Conservation (phyloP, 768 basidiomycete species). For the Rubroboletus pulcherrimus region DNA sequence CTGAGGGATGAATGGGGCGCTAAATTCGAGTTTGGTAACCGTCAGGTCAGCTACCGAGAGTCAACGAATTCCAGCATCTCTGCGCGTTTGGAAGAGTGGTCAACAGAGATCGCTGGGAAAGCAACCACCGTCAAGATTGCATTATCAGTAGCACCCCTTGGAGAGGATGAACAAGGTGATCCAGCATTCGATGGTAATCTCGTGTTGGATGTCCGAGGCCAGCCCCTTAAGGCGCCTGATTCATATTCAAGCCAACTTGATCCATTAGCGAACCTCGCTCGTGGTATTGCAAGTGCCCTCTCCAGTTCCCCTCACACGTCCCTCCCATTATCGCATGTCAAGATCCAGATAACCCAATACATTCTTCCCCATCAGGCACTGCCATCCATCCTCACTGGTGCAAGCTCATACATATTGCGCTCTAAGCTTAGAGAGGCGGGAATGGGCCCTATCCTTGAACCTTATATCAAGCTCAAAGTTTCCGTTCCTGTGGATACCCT, state of each 20-base stretch:
- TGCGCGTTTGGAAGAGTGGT: slow-evolving; percentile 46
- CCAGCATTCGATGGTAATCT: slow-evolving; percentile 75
- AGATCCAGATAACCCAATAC: slow-evolving; percentile 50
- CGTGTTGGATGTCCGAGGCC: slow-evolving; percentile 53
- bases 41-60: slow-evolving; percentile 82
- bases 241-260: slow-evolving; percentile 40
- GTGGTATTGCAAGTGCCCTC: slow-evolving; percentile 66
- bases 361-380: slow-evolving; percentile 40
- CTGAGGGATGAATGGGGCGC: slow-evolving; percentile 77
- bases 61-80: slow-evolving; percentile 31
- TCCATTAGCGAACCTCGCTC: slow-evolving; percentile 52
- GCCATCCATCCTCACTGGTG: slow-evolving; percentile 59
- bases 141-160: slow-evolving; percentile 53
- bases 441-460: slow-evolving; percentile 74
- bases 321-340: slow-evolving; percentile 62
- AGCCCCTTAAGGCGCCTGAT: slow-evolving; percentile 50
- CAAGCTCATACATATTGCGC: slow-evolving; percentile 61
- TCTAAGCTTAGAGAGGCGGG: slow-evolving; percentile 58
- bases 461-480: slow-evolving; percentile 68
- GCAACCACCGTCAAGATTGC: slow-evolving; percentile 46
- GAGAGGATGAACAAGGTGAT: slow-evolving; percentile 56
- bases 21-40: slow-evolving; percentile 70
- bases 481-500: slow-evolving; percentile 62
- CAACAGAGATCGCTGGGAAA: slow-evolving; percentile 61
- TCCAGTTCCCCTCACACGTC: slow-evolving; percentile 79